Percentiles rank a stretch among this genome's conserved stretches.
phyloP scores from a whole-genome alignment of 305 asterid genomes.

The Rubia peregrina region DNA sequence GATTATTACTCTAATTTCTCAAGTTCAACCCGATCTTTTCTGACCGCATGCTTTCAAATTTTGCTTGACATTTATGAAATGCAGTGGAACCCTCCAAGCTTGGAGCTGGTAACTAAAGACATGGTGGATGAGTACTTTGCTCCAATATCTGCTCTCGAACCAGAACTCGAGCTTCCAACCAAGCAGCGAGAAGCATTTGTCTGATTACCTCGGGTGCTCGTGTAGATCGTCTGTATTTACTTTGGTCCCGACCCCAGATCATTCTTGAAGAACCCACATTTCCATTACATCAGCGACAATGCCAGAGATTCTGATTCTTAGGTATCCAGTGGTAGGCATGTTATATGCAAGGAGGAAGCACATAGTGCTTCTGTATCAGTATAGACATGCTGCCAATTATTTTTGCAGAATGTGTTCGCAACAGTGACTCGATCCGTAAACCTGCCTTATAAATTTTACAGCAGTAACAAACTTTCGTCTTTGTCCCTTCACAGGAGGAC shows the following conservation, averaged over 20 bases:
- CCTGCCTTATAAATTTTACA: too few relatives aligned
- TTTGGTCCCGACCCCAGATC: not conserved
- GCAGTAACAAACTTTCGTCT: too few relatives aligned
- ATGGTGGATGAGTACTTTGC: conserved; percentile 80
- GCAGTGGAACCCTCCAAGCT: conserved; percentile 97
- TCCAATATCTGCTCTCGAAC: conserved; percentile 59
- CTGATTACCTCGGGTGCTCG: conserved; percentile 13
- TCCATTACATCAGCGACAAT: not conserved
- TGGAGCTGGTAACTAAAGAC: conserved; percentile 69
- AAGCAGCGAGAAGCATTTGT: conserved; percentile 71
- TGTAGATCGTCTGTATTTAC: not conserved
- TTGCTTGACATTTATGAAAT: conserved; percentile 14
- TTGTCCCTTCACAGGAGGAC: too few relatives aligned
- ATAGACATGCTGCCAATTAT: not conserved
- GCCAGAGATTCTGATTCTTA: not conserved
- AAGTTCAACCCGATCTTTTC: not conserved
- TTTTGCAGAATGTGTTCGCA: not conserved
- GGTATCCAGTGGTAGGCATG: not conserved
- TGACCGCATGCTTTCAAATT: not conserved
- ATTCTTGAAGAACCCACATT: not conserved
- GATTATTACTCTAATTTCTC: not conserved
- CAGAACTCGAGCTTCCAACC: conserved; percentile 76
- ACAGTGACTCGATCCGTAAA: not conserved
- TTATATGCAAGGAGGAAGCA: not conserved
- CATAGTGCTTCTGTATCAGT: not conserved